Evolutionary conservation across 2,329 filamentous ascomycete genomes (phyloP), one percentile per base, ranked within the genome.

Genomic region (Tolypocladium guangdongense): DNA sequence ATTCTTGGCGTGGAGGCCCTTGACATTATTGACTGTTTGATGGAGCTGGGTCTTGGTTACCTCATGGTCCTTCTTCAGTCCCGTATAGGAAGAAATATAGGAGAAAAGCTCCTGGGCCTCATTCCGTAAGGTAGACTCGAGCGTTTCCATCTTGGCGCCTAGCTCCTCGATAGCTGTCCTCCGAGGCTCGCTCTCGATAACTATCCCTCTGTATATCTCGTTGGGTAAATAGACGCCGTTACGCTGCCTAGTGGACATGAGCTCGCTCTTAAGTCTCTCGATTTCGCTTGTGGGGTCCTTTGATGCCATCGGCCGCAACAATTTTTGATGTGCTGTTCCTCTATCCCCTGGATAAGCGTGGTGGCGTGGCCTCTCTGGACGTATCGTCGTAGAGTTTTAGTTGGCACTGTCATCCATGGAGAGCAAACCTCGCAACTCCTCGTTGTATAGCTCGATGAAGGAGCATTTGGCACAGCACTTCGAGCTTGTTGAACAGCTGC

Each of bases 381-480:
- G 84, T 85, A 65, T 96, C 93, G 59, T 99, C 93, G 66, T 85
- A 99, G 54, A 99, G 96, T 67, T 97, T 99, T 51, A 99, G 76
- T 96, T 97, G 14, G 82, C 76, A 56, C 75, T 81, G 51, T 96
- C 91, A 50, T 99, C 92, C 0, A 78, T 71, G 0, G 92, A 84
- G 6, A 97, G 82, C 37, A 99, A 71, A 67, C 99, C 93, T 45
- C 91, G 87, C 32, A 99, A 78, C 64, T 99, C 93, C 69, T 99
- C 93, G 66, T 99, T 99, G 74, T 99, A 99, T 1, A 99, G 76
- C 67, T 99, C 93, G 63, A 99, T 97, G 65, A 97, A 99, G 0
- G 95, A 99, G 72, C 91, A 96, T 66, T 96, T 96, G 62, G 99
- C 91, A 24, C 86, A 90, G 67, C 85, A 90, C 64, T 99, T 93